Base-by-base conservation (phyloP, 139 green algal species). In the Micractinium conductrix region DNA sequence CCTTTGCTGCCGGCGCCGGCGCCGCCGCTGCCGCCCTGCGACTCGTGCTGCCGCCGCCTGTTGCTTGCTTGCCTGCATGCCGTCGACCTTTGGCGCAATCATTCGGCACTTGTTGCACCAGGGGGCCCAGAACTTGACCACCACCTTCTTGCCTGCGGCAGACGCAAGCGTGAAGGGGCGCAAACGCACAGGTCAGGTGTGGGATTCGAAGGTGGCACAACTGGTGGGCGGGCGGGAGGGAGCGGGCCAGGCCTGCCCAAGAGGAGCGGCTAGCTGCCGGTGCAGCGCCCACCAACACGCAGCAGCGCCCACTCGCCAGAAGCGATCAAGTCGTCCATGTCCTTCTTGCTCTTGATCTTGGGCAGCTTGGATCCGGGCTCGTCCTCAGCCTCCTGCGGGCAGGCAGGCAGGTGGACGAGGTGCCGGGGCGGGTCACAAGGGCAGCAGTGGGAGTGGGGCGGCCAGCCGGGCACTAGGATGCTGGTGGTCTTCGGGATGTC, bases 91-190 rank as follows among this genome's bases (percentile, higher is more conserved):
- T 10, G 93, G 92, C 1, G 80, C 88, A 55, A 98, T 91, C 91
- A 95, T 93, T 1, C 87, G 78, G 89, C 94, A 98, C 91, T 93
- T 93, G 63, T 74, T 86, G 75, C 90, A 92, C 89, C 89, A 92
- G 63, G 88, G 86, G 6, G 89, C 89, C 79, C 83, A 92, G 68
- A 92, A 92, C 71, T 92, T 90, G 45, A 92, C 79, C n/a, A 84
- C 79, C 74, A 91, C 84, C 37, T 90, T 86, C 58, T 74, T 74
- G 50, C 42, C 50, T 60, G 37, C 48, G 35, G 30, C 40, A 35
- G 7, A 42, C 26, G 26, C 60, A 35, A 9, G 26, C 24, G 24
- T 24, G 60, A 30, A 8, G 24, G 26, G 60, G 60, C 60, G 48
- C 48, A 58, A 58, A 22, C 12, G 48, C 48, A 58, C 12, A 58